phyloP scores from a whole-genome alignment of 2,329 filamentous ascomycete species.

The Malbranchea cinnamomea region DNA sequence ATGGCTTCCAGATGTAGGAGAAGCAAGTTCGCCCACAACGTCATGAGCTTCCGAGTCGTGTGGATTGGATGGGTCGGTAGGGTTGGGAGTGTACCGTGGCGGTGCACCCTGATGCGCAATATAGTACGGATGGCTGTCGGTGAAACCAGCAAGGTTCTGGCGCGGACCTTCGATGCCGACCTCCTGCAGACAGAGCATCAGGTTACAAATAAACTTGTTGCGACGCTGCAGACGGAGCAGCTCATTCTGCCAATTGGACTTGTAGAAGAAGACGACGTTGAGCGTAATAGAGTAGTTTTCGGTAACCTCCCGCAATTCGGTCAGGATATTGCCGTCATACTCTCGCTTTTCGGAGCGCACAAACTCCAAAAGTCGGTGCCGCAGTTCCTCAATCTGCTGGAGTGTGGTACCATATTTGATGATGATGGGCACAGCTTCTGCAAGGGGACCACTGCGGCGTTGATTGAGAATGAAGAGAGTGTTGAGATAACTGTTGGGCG shows the following conservation, averaged over 20 bases:
- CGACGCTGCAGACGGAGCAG: slow-evolving; percentile 74
- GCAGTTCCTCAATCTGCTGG: slow-evolving; percentile 68
- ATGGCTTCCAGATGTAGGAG: slow-evolving; percentile 22
- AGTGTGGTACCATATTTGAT: slow-evolving; percentile 81
- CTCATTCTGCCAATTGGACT: slow-evolving; percentile 93
- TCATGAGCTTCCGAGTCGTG: slow-evolving; percentile 21
- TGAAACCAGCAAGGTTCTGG: slow-evolving; percentile 55
- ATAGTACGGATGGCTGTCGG: slow-evolving; percentile 52
- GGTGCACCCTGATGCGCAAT: slow-evolving; percentile 37
- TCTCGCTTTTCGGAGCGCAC: slow-evolving; percentile 77
- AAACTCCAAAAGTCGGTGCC: slow-evolving; percentile 67
- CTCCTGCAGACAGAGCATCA: slow-evolving; percentile 74
- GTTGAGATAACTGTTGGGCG: slow-evolving; percentile 87
- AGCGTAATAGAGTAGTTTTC: slow-evolving; percentile 75
- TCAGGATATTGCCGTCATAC: slow-evolving; percentile 72
- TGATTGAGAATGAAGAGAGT: slow-evolving; percentile 91
- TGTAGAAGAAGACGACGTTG: slow-evolving; percentile 95
- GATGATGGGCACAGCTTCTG: slow-evolving; percentile 68
- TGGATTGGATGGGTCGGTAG: slow-evolving; percentile 23
- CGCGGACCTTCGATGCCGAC: slow-evolving; percentile 74
- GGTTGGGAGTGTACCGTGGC: slow-evolving; percentile 31
- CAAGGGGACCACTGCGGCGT: slow-evolving; percentile 72
- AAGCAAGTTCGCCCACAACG: slow-evolving; percentile 18
- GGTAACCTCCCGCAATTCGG: slow-evolving; percentile 63
- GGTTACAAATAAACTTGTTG: slow-evolving; percentile 85